A percentile compares a stretch with the other conserved stretches of the same genome.
phyloP scores from a whole-genome alignment of 257 asterid species.

The Petunia secreta region DNA sequence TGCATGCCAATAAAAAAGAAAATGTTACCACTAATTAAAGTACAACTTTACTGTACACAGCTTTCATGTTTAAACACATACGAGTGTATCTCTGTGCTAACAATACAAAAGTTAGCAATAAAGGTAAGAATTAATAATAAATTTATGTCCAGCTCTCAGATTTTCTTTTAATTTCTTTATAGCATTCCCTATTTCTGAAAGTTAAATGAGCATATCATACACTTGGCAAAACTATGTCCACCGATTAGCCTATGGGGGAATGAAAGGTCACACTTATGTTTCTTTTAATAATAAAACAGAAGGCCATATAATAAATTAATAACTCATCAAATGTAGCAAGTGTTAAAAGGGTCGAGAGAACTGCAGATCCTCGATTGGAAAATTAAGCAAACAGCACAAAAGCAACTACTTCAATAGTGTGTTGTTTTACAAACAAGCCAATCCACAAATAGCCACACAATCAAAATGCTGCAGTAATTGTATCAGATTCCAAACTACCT shows the following conservation, averaged over 20 bases:
- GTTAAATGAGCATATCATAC: not conserved
- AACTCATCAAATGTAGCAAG: not conserved
- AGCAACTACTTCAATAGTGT: not conserved
- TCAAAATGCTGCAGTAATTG: slow-evolving; percentile 14
- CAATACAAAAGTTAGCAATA: too few species aligned
- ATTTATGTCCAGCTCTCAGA: not conserved
- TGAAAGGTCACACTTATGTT: not conserved
- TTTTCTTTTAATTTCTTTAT: too few species aligned
- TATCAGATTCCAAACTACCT: slow-evolving; percentile 25
- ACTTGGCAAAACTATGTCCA: not conserved
- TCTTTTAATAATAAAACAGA: not conserved
- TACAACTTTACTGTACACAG: too few species aligned
- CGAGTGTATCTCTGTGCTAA: too few species aligned
- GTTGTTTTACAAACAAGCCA: not conserved
- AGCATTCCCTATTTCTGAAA: not conserved
- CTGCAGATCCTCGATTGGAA: not conserved
- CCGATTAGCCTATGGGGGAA: not conserved
- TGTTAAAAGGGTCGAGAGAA: not conserved
- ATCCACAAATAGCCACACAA: slow-evolving; percentile 16
- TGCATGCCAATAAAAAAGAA: too few species aligned
- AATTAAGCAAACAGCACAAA: slow-evolving; percentile 14
- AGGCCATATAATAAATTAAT: not conserved
- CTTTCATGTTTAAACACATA: too few species aligned
- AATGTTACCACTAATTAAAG: too few species aligned
- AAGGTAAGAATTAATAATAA: too few species aligned